A percentile compares a stretch with the other conserved stretches of the same genome.
These are phyloP conservation scores for Cercospora janseana DNA, from an alignment of 2,329 filamentous ascomycete genomes.

Conservation along the genomic window DNA sequence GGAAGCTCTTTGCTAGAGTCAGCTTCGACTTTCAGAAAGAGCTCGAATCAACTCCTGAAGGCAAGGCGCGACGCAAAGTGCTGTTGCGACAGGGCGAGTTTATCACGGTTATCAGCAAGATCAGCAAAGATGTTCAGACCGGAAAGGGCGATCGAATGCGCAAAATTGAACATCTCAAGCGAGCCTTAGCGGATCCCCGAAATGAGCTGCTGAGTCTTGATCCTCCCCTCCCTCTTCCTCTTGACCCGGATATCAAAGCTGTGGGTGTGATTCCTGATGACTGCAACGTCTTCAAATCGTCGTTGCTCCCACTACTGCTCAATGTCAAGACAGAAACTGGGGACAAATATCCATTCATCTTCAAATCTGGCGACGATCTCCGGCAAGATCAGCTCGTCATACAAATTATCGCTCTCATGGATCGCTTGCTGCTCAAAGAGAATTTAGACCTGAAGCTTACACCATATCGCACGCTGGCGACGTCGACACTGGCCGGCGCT, in stretches of 20 bases:
- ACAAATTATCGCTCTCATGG: constrained; percentile 97
- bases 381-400: constrained; percentile 97
- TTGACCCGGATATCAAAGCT: constrained; percentile 80
- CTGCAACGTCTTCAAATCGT: constrained; percentile 91
- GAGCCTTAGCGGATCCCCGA: constrained; percentile 79
- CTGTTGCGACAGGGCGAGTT: constrained; percentile 86
- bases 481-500: constrained; percentile 81
- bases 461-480: constrained; percentile 94
- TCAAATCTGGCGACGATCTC: constrained; percentile 88
- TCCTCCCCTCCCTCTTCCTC: constrained; percentile 78
- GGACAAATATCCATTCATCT: constrained; percentile 83
- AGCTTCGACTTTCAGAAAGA: constrained; percentile 96
- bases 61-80: constrained; percentile 69
- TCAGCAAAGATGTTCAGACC: constrained; percentile 83
- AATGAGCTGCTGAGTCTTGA: constrained; percentile 84
- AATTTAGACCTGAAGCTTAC: constrained; percentile 93
- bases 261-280: constrained; percentile 80
- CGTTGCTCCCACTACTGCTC: constrained; percentile 83
- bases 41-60: constrained; percentile 68
- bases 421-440: constrained; percentile 89
- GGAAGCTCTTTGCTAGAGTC: constrained; percentile 85
- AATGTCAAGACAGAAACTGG: constrained; percentile 80
- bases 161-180: constrained; percentile 82
- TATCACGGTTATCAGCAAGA: constrained; percentile 79
- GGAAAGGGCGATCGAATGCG: constrained; percentile 73